Percentiles rank a stretch among this genome's conserved stretches.
These are phyloP conservation scores for Rugonectria rugulosa DNA, from an alignment of 2,329 filamentous ascomycete genomes.

Conservation along the genomic window DNA sequence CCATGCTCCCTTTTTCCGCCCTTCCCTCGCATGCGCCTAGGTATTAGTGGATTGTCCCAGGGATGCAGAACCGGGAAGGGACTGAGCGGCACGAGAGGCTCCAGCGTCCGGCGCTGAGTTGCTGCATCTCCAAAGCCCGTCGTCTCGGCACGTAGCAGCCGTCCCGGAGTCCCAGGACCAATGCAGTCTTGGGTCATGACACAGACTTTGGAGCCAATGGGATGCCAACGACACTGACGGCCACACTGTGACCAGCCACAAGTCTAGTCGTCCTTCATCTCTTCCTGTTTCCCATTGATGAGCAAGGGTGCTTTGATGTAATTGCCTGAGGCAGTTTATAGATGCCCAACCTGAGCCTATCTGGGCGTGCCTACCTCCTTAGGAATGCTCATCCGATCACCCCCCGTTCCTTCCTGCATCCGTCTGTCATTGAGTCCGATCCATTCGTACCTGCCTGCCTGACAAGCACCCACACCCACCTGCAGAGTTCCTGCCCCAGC, in stretches of 20 bases:
- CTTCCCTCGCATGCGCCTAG: constrained; percentile 21
- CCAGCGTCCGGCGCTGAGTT: constrained; percentile 22
- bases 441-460: constrained; percentile 14
- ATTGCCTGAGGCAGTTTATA: constrained; percentile 1
- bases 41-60: constrained; percentile 23
- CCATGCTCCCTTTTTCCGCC: constrained; percentile 9
- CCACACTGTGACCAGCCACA: constrained; percentile 21
- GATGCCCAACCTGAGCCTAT: background rate
- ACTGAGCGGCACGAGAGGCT: constrained; percentile 22
- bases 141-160: constrained; percentile 32
- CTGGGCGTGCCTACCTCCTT: background rate
- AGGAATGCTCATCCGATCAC: constrained; percentile 2
- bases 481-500: constrained; percentile 26
- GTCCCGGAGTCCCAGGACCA: constrained; percentile 23
- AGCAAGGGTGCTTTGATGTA: too few species aligned
- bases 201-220: constrained; percentile 30
- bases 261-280: constrained; percentile 10
- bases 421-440: background rate
- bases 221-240: constrained; percentile 31
- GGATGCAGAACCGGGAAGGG: constrained; percentile 15
- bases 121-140: constrained; percentile 36
- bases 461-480: constrained; percentile 15
- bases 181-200: constrained; percentile 27
- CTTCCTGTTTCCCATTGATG: background rate
- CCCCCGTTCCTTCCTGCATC: constrained; percentile 7